These are phyloP conservation scores for Boletus rex-veris DNA, from an alignment of 768 basidiomycete species.

Conservation along the genomic window DNA sequence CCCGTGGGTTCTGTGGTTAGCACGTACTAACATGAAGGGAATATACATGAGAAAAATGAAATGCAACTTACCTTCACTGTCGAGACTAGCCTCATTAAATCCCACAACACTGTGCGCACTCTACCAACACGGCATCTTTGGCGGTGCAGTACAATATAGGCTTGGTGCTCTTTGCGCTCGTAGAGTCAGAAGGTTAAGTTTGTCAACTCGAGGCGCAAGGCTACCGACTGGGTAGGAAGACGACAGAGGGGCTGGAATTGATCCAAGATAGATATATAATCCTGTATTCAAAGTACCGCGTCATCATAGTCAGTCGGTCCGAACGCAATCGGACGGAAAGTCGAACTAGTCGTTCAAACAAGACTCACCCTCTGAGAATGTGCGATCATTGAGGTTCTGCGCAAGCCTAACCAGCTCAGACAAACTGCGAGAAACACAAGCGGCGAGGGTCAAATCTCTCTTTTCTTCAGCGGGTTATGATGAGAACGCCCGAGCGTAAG, in stretches of 20 bases:
- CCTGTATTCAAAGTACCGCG: too few species aligned
- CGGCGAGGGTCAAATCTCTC: conserved; percentile 25
- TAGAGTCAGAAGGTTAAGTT: conserved; percentile 19
- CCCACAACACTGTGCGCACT: conserved; percentile 41
- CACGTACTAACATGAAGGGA: not conserved
- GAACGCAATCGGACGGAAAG: too few species aligned
- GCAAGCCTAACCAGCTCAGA: conserved; percentile 41
- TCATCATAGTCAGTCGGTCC: too few species aligned
- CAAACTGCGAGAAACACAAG: conserved; percentile 43
- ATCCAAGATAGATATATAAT: too few species aligned
- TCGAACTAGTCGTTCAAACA: too few species aligned
- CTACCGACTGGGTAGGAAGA: conserved; percentile 16
- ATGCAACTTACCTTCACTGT: conserved; percentile 9
- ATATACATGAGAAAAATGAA: not conserved
- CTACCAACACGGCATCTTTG: conserved; percentile 23
- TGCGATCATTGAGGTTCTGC: conserved; percentile 33
- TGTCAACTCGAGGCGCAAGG: conserved; percentile 14
- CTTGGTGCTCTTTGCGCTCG: not conserved
- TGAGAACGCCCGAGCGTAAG: conserved; percentile 23
- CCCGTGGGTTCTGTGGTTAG: conserved; percentile 16
- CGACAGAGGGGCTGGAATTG: not conserved
- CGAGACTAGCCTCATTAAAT: conserved; percentile 42
- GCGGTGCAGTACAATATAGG: not conserved
- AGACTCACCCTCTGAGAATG: conserved; percentile 41
- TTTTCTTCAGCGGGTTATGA: conserved; percentile 19